Evolutionary conservation across 352 stramenopile species (phyloP).

Genomic region (Thalassiosira allenii): DNA sequence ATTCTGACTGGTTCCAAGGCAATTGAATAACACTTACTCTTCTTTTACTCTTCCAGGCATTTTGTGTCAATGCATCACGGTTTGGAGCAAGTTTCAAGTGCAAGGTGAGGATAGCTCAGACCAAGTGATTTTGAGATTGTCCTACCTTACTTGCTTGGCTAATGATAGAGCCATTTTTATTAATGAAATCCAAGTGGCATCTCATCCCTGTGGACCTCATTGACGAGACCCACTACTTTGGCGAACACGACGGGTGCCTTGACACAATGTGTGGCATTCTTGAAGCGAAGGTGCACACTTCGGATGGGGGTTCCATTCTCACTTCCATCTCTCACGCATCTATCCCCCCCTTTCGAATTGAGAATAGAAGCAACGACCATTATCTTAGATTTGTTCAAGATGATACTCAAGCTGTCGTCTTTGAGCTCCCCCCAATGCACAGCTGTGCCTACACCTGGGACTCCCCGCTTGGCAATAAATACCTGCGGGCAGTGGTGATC

Average conservation of each 20-base stretch:
- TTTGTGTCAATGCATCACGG: constrained; percentile 51
- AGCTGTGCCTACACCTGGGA: constrained; percentile 66
- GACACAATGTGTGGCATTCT: constrained; percentile 37
- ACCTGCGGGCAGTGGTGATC: constrained; percentile 49
- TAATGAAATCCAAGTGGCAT: constrained; percentile 51
- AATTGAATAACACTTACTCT: too few species aligned
- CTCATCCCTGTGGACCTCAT: constrained; percentile 29
- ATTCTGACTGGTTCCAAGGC: too few species aligned
- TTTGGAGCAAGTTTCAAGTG: constrained; percentile 6
- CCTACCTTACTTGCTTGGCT: too few species aligned
- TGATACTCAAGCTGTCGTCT: constrained; percentile 56
- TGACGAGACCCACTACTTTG: constrained; percentile 16
- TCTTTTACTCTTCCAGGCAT: too few species aligned
- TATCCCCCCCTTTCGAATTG: constrained; percentile 58
- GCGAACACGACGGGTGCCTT: constrained; percentile 39
- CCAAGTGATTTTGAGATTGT: too few species aligned
- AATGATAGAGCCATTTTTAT: too few species aligned
- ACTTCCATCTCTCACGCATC: constrained; percentile 46
- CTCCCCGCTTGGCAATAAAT: constrained; percentile 57
- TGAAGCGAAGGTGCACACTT: constrained; percentile 24
- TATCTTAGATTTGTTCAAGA: constrained; percentile 69
- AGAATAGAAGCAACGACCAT: constrained; percentile 61
- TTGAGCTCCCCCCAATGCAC: constrained; percentile 68
- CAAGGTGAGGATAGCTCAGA: too few species aligned
- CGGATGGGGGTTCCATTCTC: constrained; percentile 20